These are phyloP conservation scores for Nicotiana sylvestris DNA, from an alignment of 257 asterid genomes.

Conservation along the genomic window DNA sequence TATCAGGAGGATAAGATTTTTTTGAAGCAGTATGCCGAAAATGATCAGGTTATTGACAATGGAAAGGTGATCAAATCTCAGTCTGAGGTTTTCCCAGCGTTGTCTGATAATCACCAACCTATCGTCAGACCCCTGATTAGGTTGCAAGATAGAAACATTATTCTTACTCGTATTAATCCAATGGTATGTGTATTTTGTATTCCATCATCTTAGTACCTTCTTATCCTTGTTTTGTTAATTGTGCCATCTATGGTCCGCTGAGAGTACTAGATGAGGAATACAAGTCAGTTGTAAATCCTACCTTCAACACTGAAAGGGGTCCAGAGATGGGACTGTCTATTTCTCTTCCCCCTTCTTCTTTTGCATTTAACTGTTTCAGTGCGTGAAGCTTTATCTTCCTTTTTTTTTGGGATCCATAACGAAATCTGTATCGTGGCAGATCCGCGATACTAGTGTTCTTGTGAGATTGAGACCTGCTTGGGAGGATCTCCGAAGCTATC, in stretches of 20 bases:
- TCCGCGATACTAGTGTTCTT: slow-evolving; percentile 96
- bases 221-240: not conserved
- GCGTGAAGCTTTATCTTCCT: not conserved
- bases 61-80: slow-evolving; percentile 80
- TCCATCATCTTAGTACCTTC: not conserved
- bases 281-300: not conserved
- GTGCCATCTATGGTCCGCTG: not conserved
- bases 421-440: slow-evolving; percentile 36
- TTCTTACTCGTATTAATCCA: slow-evolving; percentile 94
- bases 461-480: slow-evolving; percentile 98
- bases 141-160: slow-evolving; percentile 76
- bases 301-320: not conserved
- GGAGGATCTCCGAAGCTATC: slow-evolving; percentile 95
- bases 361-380: not conserved
- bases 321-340: not conserved
- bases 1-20: slow-evolving; percentile 83
- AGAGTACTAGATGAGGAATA: not conserved
- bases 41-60: slow-evolving; percentile 79
- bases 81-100: slow-evolving; percentile 81
- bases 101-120: slow-evolving; percentile 76
- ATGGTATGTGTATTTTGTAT: slow-evolving; percentile 34
- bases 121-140: slow-evolving; percentile 88
- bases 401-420: not conserved
- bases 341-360: not conserved
- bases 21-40: slow-evolving; percentile 94